Base-by-base conservation (phyloP, 768 basidiomycete genomes). In the Tylopilus vinaceipallidus region DNA sequence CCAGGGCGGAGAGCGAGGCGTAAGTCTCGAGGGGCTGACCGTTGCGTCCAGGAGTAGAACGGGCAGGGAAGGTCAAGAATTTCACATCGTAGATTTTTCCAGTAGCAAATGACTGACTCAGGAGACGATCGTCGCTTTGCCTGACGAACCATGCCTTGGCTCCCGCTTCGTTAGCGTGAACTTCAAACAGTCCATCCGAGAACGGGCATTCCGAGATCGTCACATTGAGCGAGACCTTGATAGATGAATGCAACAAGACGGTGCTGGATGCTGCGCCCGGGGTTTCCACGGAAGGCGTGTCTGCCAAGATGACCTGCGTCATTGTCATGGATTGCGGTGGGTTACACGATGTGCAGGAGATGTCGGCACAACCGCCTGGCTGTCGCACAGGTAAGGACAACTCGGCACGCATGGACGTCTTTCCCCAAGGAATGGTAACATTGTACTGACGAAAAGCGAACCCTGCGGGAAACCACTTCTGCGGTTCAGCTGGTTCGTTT, bases 1-100 rank as follows among this genome's bases (percentile, higher is more conserved):
- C 41, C 7, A 62, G 14, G 27, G 61, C 39, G 20, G 55, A 39
- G 19, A 61, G 43, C 4, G 55, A 59, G 4, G 62, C 48, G 37
- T 61, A 46, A 17, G 41, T 61, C 24, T 50, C 47, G 10, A 48
- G 32, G 17, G 32, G 24, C 7, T 27, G 27, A 19, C 29, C 34
- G 1, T 33, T 22, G 24, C 20, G 17, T 8, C 38, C 50, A 19
- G 46, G 43, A n/a, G 41, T 6, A 44, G 39, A 17, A 6, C 41
- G 45, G 3, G 40, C 24, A 49, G 50, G 36, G 26, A 2, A 20
- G 29, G 61, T 19, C 46, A 63, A 16, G 49, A 62, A 62, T 12
- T 47, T 57, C n/a, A 61, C 49, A 20, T 61, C 61, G n/a, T 47
- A 52, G 13, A 52, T 41, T 32, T 42, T 57, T 39, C 60, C 60